phyloP scores from a whole-genome alignment of 108 stramenopile species.

The Cyclostephanos tholiformis region DNA sequence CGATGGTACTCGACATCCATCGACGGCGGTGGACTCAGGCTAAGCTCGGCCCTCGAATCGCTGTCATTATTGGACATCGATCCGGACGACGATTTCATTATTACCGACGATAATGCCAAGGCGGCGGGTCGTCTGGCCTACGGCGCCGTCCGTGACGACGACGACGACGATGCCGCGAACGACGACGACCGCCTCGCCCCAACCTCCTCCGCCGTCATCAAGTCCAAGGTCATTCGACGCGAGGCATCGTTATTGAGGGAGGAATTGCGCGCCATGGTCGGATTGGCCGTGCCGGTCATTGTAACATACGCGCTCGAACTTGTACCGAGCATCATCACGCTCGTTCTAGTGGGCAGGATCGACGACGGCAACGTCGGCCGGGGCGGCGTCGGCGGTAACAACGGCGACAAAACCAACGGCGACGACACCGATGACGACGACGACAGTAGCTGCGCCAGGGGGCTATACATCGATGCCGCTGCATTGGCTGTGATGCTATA shows the following conservation, averaged over 20 bases:
- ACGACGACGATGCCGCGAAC: background rate
- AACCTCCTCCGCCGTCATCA: no score
- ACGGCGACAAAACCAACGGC: no score
- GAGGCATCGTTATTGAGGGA: slow-evolving; percentile 26
- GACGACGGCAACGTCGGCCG: background rate
- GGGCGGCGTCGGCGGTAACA: no score
- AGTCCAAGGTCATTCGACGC: background rate
- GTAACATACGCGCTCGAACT: slow-evolving; percentile 41
- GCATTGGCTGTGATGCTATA: slow-evolving; percentile 42
- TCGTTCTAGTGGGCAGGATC: slow-evolving; percentile 43
- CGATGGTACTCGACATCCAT: background rate
- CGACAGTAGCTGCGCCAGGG: no score
- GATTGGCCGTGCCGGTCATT: slow-evolving; percentile 39
- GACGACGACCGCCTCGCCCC: background rate
- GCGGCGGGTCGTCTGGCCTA: background rate
- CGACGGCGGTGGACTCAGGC: background rate
- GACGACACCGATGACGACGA: background rate
- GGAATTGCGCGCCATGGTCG: slow-evolving; percentile 35
- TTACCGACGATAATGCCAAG: background rate
- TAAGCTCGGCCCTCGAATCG: background rate
- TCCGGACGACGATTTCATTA: background rate
- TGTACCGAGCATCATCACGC: slow-evolving; percentile 41
- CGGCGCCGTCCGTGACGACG: background rate
- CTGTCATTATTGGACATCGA: background rate
- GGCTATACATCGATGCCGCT: slow-evolving; percentile 49